A percentile compares a stretch with the other conserved stretches of the same genome.
Conservation (phyloP, 441 rosid genomes). For the Brassica hybrid region DNA sequence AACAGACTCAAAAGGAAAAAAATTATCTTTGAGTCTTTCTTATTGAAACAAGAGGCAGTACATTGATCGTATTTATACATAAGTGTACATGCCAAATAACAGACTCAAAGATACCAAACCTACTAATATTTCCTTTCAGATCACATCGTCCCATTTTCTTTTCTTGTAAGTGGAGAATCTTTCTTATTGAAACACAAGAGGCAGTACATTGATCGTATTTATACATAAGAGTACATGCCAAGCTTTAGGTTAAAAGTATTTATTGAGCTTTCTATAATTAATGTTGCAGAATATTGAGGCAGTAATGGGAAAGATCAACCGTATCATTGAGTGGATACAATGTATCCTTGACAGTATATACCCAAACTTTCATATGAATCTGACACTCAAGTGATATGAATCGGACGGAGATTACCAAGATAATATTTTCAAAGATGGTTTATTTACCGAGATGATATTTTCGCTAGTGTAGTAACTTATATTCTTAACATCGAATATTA, state of each 20-base stretch:
- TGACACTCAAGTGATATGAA: too few relatives aligned
- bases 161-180: not conserved
- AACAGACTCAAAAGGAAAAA: too few relatives aligned
- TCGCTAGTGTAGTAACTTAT: not conserved
- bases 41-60: not conserved
- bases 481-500: constrained; percentile 11
- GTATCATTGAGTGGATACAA: not conserved
- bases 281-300: not conserved
- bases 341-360: not conserved
- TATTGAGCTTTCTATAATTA: not conserved
- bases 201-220: not conserved
- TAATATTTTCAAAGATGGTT: not conserved
- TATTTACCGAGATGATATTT: not conserved
- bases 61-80: not conserved
- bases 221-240: not conserved
- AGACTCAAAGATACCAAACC: not conserved
- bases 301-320: not conserved
- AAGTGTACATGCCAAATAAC: not conserved
- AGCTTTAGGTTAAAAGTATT: not conserved
- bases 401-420: too few relatives aligned
- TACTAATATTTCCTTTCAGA: not conserved
- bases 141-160: not conserved
- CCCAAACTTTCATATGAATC: too few relatives aligned
- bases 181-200: not conserved
- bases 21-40: not conserved